Evolutionary conservation across 1,139 yeast genomes (phyloP), one percentile per base, ranked within the genome.

Genomic region (Pichia sp.): DNA sequence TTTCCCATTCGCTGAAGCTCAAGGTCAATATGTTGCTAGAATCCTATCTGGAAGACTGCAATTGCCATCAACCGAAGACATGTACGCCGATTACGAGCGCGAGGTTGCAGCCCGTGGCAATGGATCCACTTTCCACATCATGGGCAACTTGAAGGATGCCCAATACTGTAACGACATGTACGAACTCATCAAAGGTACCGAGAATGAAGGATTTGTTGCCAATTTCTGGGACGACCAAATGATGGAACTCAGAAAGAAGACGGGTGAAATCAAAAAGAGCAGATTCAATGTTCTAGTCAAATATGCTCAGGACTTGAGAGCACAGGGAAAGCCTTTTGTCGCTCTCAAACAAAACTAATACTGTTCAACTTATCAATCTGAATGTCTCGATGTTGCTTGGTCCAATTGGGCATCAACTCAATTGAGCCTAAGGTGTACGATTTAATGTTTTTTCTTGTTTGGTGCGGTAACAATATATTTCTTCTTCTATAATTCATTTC

Each of bases 1-100:
- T 19, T 73, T 78, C 69, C 79, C 81, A 31, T 67, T 76, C 38
- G 70, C 78, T 5, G 81, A 78, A 64, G 72, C 75, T 19, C 81
- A 78, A 63, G 75, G 73, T 6, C 73, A 76, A 34, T 64, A 75
- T 15, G 68, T 76, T 45, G 74, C 81, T 5, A 68, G 81, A 48
- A 73, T 70, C 4, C 68, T 70, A 52, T 69, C 75, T 40, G 81
- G 81, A 5, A 67, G 78, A 51, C 59, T 72, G 10, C 47, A 55
- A 8, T 64, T 78, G 34, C 82, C 82, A 0, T 50, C 68, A 4
- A 50, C 59, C 16, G 63, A 64, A 36, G 72, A 67, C 26, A 77
- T 76, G 78, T 32, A 58, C 8, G 47, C 54, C 34, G 55, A 43
- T n/a, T 65, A 66, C 51, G 40, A 52, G 31, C 53, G 51, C 31